These are phyloP conservation scores for Rheum nobile DNA, from an alignment of 148 eudicot species.

Conservation along the genomic window DNA sequence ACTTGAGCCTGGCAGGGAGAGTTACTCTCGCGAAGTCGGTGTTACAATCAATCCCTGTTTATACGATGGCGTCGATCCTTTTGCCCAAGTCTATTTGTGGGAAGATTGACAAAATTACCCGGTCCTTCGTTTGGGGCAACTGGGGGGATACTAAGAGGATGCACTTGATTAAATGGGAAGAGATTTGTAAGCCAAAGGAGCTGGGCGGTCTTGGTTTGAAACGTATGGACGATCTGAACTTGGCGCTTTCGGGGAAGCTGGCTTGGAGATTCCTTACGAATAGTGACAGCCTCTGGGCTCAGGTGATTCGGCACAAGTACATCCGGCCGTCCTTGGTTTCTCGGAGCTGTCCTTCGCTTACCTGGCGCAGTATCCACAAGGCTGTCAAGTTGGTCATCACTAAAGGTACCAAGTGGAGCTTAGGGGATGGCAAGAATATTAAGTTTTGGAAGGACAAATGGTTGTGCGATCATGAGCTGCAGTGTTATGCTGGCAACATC, in stretches of 20 bases:
- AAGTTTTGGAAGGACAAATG: background rate
- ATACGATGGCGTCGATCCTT: background rate
- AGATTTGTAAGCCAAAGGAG: background rate
- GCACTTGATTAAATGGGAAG: background rate
- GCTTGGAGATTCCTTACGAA: background rate
- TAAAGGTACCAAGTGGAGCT: accelerated
- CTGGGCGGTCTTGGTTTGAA: background rate
- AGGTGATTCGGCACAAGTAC: background rate
- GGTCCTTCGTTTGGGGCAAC: background rate
- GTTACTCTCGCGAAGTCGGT: background rate
- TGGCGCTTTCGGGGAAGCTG: background rate
- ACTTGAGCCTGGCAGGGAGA: background rate
- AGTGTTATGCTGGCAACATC: no score
- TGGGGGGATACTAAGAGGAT: background rate
- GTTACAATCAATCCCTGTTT: background rate
- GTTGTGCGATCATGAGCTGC: no score
- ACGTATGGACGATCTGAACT: background rate
- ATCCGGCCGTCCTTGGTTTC: background rate
- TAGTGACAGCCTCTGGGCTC: background rate
- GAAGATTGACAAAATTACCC: background rate
- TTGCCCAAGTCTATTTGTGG: background rate
- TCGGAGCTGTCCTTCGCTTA: background rate
- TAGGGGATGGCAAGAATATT: background rate
- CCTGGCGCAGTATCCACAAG: no score
- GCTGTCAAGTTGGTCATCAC: no score